A percentile compares a stretch with the other conserved stretches of the same genome.
phyloP scores from a whole-genome alignment of 2,329 filamentous ascomycete species.

The Scedosporium minutisporum region DNA sequence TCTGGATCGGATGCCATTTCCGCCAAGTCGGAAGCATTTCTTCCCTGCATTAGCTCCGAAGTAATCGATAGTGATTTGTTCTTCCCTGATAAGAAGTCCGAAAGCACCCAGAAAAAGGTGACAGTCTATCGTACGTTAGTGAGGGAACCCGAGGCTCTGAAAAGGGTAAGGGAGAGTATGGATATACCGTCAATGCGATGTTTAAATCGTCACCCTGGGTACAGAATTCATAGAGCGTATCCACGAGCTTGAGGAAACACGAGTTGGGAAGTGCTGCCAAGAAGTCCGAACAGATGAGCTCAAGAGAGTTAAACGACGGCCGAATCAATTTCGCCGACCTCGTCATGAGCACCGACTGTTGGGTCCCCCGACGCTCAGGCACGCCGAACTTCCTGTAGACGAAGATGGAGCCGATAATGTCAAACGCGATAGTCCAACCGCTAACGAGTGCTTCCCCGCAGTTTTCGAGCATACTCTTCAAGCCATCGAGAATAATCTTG shows the following conservation, averaged over 20 bases:
- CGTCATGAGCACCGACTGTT: conserved; percentile 32
- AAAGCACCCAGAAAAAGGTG: conserved; percentile 92
- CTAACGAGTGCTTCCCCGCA: conserved; percentile 74
- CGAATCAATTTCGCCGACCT: conserved; percentile 68
- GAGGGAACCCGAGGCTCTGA: conserved; percentile 9
- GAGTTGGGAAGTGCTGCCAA: conserved; percentile 60
- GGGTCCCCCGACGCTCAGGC: conserved; percentile 18
- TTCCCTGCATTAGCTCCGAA: conserved; percentile 41
- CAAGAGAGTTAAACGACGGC: conserved; percentile 78
- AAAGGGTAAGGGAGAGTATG: not conserved
- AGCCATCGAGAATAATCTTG: conserved; percentile 65
- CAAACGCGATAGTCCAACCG: conserved; percentile 80
- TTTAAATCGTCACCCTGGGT: conserved; percentile 88
- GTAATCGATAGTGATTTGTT: conserved; percentile 49
- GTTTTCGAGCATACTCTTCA: conserved; percentile 76
- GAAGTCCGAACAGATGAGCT: conserved; percentile 93
- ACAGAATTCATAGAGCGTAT: conserved; percentile 82
- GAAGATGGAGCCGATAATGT: conserved; percentile 78
- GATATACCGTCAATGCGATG: conserved; percentile 73
- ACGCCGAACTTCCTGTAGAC: conserved; percentile 29
- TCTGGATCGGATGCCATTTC: conserved; percentile 50
- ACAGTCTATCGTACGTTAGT: conserved; percentile 50
- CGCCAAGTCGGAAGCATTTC: conserved; percentile 41
- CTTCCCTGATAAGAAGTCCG: conserved; percentile 67
- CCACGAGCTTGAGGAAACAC: conserved; percentile 69